Evolutionary conservation across 306 rosid genomes (phyloP).

Genomic region (Cucumis hystrix): DNA sequence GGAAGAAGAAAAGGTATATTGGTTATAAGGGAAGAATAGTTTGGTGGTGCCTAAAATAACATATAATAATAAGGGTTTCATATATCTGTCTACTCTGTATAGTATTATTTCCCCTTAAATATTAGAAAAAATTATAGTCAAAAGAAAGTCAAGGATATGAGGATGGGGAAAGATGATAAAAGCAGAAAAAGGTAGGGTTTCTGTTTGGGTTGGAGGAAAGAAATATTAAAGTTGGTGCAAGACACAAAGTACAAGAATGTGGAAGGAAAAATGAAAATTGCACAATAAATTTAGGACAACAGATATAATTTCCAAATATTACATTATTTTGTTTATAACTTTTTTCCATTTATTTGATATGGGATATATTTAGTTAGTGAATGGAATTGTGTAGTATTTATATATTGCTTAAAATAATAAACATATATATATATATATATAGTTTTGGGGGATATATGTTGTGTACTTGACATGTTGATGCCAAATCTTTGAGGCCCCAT

Average conservation of each 20-base stretch:
- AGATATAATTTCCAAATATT: background rate
- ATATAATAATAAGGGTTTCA: background rate
- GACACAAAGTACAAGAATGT: background rate
- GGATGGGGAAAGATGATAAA: background rate
- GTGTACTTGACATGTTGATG: conserved; percentile 8
- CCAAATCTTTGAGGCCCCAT: conserved; percentile 8
- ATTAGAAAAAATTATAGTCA: background rate
- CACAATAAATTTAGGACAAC: background rate
- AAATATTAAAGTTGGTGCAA: background rate
- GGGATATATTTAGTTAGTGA: background rate
- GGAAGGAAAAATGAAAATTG: background rate
- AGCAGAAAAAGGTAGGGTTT: background rate
- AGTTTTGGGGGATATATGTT: background rate
- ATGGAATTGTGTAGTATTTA: background rate
- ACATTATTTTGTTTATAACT: background rate
- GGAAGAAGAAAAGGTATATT: too few relatives aligned
- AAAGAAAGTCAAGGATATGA: background rate
- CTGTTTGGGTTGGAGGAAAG: background rate
- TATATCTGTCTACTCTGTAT: too few relatives aligned
- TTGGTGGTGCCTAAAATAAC: too few relatives aligned
- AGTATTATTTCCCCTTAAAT: too few relatives aligned
- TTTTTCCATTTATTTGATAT: background rate
- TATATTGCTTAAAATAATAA: too few relatives aligned
- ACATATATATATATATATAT: too few relatives aligned
- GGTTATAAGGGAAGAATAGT: background rate